Conservation (phyloP, 225 moss, liverwort and hornwort genomes). For the Antitrichia curtipendula region DNA sequence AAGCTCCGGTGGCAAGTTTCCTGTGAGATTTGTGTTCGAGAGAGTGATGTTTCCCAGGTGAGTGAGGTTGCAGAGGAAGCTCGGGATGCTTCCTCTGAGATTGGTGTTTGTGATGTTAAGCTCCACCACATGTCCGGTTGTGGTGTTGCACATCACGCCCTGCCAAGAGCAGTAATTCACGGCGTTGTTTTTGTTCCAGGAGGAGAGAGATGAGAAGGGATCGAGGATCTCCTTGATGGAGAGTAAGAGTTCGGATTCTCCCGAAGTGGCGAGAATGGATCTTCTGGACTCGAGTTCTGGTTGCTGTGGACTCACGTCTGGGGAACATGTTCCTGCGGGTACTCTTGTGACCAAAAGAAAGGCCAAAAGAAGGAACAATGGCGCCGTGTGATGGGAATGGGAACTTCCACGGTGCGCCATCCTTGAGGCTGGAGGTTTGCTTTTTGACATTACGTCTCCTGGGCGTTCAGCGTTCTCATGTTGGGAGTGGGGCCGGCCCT, state of each 20-base stretch:
- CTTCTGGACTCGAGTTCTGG: background rate
- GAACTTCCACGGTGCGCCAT: background rate
- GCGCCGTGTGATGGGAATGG: background rate
- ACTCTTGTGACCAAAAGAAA: background rate
- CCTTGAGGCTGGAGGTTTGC: background rate
- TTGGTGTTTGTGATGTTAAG: background rate
- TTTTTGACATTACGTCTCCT: background rate
- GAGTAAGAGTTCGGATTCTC: background rate
- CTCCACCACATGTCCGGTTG: background rate
- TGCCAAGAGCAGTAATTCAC: background rate
- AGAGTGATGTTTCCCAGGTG: background rate
- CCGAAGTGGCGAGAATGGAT: background rate
- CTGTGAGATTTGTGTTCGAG: background rate
- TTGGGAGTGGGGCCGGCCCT: background rate
- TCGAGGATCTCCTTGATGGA: conserved; percentile 5
- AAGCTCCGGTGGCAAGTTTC: background rate
- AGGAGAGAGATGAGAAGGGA: background rate
- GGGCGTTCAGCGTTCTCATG: background rate
- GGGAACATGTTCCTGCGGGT: background rate
- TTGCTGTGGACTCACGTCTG: background rate
- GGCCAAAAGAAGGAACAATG: background rate
- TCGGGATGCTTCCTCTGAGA: background rate
- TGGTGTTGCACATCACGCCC: background rate
- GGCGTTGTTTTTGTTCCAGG: background rate
- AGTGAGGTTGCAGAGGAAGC: conserved; percentile 7